Evolutionary conservation across 202 grass and related monocot genomes (phyloP).

Genomic region (Schoenoplectus triqueter): DNA sequence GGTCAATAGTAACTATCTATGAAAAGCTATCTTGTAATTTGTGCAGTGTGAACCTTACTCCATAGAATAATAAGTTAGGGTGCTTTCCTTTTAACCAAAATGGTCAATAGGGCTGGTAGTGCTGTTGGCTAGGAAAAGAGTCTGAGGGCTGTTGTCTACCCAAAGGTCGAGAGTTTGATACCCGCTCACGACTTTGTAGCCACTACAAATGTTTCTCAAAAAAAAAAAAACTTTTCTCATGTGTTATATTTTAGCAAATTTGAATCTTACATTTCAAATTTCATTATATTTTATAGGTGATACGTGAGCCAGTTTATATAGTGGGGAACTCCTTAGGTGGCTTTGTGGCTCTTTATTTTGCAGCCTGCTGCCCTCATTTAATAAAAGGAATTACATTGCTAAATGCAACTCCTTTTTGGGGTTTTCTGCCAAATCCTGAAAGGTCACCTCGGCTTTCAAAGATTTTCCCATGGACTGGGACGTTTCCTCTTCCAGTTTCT

Average conservation of each 20-base stretch:
- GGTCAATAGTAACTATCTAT: neutral
- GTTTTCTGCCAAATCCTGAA: slow-evolving; percentile 85
- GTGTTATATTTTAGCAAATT: neutral
- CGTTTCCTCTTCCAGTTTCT: slow-evolving; percentile 84
- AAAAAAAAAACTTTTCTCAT: neutral
- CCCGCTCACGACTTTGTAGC: neutral
- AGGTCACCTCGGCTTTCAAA: slow-evolving; percentile 79
- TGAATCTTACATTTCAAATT: slow-evolving; percentile 30
- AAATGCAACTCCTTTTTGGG: slow-evolving; percentile 98
- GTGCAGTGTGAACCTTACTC: no score
- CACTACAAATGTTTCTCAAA: no score
- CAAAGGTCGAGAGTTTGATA: neutral
- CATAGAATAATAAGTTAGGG: no score
- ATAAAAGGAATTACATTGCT: slow-evolving; percentile 92
- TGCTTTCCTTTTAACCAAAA: no score
- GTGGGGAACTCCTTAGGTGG: slow-evolving; percentile 97
- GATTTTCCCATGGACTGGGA: slow-evolving; percentile 86
- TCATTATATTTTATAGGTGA: slow-evolving; percentile 61
- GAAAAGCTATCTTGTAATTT: no score
- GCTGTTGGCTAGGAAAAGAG: no score
- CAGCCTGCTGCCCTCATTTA: slow-evolving; percentile 71
- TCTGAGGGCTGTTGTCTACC: no score
- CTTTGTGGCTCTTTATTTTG: slow-evolving; percentile 78
- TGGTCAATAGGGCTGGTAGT: no score
- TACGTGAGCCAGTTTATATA: slow-evolving; percentile 90